A percentile compares a stretch with the other conserved stretches of the same genome.
Conservation (phyloP, 306 rosid species). For the Vachellia collinsii region DNA sequence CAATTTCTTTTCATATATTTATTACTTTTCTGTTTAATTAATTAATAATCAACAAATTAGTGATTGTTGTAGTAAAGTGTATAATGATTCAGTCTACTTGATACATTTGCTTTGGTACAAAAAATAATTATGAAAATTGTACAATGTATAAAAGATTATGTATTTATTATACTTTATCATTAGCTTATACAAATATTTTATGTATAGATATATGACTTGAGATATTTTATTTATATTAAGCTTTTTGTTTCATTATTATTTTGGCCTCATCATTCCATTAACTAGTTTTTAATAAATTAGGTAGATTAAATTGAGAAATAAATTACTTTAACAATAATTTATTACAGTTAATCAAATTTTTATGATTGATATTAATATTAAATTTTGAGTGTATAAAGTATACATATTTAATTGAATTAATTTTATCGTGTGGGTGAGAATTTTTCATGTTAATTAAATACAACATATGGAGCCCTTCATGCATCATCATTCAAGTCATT, state of each 20-base stretch:
- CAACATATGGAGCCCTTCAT: not conserved
- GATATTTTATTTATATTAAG: not conserved
- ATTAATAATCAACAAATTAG: not conserved
- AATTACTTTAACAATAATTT: too few species aligned
- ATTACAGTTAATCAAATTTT: too few species aligned
- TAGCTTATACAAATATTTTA: not conserved
- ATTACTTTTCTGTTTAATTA: not conserved
- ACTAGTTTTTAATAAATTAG: too few species aligned
- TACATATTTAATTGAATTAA: too few species aligned
- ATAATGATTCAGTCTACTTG: not conserved
- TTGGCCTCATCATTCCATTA: not conserved
- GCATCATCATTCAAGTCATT: not conserved
- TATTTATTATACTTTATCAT: not conserved
- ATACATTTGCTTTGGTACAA: not conserved
- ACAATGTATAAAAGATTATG: not conserved
- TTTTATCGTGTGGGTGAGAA: too few species aligned
- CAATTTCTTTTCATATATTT: too few species aligned
- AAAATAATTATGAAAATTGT: not conserved
- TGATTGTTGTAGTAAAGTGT: not conserved
- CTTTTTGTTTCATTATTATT: not conserved
- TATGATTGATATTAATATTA: too few species aligned
- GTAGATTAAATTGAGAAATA: too few species aligned
- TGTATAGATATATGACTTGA: not conserved
- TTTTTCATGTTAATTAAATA: too few species aligned
- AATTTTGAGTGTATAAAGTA: too few species aligned